A percentile compares a stretch with the other conserved stretches of the same genome.
Conservation (phyloP, 495 filamentous ascomycete genomes). For the Podospora anserina region DNA sequence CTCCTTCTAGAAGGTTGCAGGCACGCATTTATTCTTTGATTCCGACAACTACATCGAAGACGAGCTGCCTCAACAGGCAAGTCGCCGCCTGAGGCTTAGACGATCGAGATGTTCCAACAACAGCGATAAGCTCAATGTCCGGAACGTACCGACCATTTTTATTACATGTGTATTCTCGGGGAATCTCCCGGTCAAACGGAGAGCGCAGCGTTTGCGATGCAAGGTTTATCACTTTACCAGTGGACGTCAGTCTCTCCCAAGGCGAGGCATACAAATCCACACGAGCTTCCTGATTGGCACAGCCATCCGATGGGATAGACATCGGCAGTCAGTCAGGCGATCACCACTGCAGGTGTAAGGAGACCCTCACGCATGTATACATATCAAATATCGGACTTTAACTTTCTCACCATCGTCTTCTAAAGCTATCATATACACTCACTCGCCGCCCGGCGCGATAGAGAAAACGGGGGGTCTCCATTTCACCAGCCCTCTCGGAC, state of each 20-base stretch:
- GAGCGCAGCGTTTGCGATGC: background rate
- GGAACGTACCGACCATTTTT: background rate
- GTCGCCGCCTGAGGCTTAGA: background rate
- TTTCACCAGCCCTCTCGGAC: constrained; percentile 2
- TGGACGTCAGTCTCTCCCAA: constrained; percentile 1
- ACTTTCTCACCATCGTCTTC: background rate
- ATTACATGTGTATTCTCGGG: background rate
- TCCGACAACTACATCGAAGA: background rate
- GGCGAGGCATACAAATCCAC: background rate
- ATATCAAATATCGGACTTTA: background rate
- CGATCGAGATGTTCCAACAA: background rate
- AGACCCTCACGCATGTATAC: background rate
- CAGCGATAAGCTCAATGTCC: background rate
- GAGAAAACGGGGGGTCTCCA: background rate
- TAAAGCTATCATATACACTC: background rate
- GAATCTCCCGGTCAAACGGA: background rate
- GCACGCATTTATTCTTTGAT: background rate
- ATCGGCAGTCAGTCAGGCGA: background rate
- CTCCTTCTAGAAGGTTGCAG: constrained; percentile 2
- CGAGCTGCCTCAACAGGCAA: constrained; percentile 1
- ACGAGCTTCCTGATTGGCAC: background rate
- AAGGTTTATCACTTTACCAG: background rate
- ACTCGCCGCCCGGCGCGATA: too few relatives aligned
- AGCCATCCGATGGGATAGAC: background rate
- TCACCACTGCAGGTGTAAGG: background rate